Evolutionary conservation across 2,329 filamentous ascomycete genomes (phyloP), one percentile per base, ranked within the genome.

Genomic region (Pyrenochaeta sp.): DNA sequence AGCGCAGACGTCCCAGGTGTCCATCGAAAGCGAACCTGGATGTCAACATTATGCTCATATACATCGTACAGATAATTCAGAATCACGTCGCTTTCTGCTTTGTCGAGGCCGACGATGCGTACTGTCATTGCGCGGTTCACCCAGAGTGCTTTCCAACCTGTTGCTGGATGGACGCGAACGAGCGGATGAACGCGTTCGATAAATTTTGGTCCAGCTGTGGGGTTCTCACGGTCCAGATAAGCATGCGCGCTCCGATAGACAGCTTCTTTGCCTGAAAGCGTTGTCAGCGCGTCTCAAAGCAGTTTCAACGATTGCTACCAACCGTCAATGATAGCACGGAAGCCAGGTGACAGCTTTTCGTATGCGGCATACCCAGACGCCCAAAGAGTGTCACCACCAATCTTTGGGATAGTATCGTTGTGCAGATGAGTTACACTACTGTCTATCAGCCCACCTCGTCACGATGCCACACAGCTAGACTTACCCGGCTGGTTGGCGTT

Each of bases 361-460:
- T 92, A 92, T 0, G 89, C 89, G 0, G 85, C 80, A 69, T 91
- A 91, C 1, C 89, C 73, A 56, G 84, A 87, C 0, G 89, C 87
- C 89, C 90, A 92, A 0, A 91, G 83, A 0, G 90, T 91, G 72
- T 92, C 90, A 10, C 90, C 90, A 1, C 90, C 90, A 0, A 86
- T 71, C 0, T 81, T 81, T 0, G 88, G 88, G 0, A 91, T 81
- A 0, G 87, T 88, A 71, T 90, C 88, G 53, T 90, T 90, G 77
- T 90, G 88, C 5, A 91, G 79, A 71, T 90, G 88, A 0, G 89
- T 91, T 52, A 91, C 85, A 32, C 75, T 72, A 27, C 13, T 8
- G 25, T 1, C 3, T 10, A 24, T 65, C 5, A 69, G 52, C 22
- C 1, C 22, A 2, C 10, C 28, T 15, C 7, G 1, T 53, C 19